Evolutionary conservation across 2,329 filamentous ascomycete species (phyloP), one percentile per base, ranked within the genome.

Genomic region (Curvularia lunata): DNA sequence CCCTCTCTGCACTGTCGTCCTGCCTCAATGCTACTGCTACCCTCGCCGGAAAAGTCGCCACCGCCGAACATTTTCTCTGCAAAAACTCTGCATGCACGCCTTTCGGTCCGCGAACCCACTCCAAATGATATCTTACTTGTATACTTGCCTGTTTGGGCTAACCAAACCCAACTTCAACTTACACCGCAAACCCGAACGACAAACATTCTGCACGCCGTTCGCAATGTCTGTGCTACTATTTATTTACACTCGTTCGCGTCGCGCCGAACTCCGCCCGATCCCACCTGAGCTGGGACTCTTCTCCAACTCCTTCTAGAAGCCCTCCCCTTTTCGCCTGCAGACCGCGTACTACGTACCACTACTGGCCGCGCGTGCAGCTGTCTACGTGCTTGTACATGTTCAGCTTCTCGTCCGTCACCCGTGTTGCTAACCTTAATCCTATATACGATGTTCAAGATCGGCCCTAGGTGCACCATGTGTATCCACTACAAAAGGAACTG

Each of bases 301-400:
- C n/a, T 40, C 6, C 18, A n/a, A 32, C 45, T 32, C 38, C 48
- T 65, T 65, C 63, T 59, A 62, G 63, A 65, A 65, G 43, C 52
- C 46, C 38, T 49, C 54, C 56, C 61, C 48, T 41, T 59, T 55
- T 42, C 45, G 47, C 59, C 53, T 48, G 52, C 47, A 16, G 52
- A 40, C 53, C 43, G 48, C 47, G 34, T 10, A 42, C 18, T n/a
- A 54, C 42, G 45, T 52, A 45, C 46, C 45, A 41, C 53, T 45
- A 43, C 41, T 54, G 50, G 43, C 23, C 51, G 52, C 28, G 32
- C 40, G 5, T n/a, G 32, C 32, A 16, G 30, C 30, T 30, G 30
- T 37, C 12, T 34, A 12, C 30, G 30, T 37, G 7, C 12, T 6
- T 37, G 16, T n/a, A n/a, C 32, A 37, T n/a, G 5, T 37, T n/a